phyloP scores from a whole-genome alignment of 2,329 filamentous ascomycete genomes.

The Atkinsonella hypoxylon region DNA sequence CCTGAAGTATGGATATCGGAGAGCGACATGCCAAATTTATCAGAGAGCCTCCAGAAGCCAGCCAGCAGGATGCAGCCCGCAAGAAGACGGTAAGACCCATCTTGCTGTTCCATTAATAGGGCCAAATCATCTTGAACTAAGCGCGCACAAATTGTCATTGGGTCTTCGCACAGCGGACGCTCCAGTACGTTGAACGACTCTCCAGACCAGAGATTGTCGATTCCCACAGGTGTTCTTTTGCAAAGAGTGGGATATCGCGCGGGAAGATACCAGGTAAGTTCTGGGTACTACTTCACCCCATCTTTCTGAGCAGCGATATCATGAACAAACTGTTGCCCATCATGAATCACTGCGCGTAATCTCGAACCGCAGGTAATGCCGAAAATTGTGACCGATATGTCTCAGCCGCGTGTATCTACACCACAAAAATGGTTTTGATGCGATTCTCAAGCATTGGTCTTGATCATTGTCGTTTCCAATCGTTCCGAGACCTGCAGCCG shows the following conservation, averaged over 20 bases:
- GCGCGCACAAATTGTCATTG: constrained; percentile 62
- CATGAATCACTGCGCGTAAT: too few relatives aligned
- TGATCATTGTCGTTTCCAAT: not conserved
- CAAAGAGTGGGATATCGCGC: constrained; percentile 65
- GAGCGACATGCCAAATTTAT: constrained; percentile 71
- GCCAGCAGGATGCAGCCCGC: constrained; percentile 65
- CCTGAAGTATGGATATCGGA: constrained; percentile 70
- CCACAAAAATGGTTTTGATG: not conserved
- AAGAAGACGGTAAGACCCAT: constrained; percentile 72
- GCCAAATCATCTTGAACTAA: constrained; percentile 74
- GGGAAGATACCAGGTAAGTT: constrained; percentile 67
- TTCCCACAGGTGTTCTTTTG: constrained; percentile 47
- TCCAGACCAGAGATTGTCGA: constrained; percentile 59
- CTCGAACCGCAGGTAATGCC: too few relatives aligned
- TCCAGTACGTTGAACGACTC: constrained; percentile 59
- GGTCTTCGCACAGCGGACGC: constrained; percentile 58
- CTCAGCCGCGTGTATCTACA: too few relatives aligned
- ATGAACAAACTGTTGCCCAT: too few relatives aligned
- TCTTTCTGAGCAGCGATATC: too few relatives aligned
- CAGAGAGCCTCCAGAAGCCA: constrained; percentile 72
- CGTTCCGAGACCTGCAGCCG: not conserved
- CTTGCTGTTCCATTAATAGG: constrained; percentile 65
- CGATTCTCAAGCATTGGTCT: not conserved
- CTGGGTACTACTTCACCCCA: too few relatives aligned
- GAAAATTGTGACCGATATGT: too few relatives aligned